A percentile compares a stretch with the other conserved stretches of the same genome.
These are phyloP conservation scores for Boletus fagicola DNA, from an alignment of 768 basidiomycete genomes.

Conservation along the genomic window DNA sequence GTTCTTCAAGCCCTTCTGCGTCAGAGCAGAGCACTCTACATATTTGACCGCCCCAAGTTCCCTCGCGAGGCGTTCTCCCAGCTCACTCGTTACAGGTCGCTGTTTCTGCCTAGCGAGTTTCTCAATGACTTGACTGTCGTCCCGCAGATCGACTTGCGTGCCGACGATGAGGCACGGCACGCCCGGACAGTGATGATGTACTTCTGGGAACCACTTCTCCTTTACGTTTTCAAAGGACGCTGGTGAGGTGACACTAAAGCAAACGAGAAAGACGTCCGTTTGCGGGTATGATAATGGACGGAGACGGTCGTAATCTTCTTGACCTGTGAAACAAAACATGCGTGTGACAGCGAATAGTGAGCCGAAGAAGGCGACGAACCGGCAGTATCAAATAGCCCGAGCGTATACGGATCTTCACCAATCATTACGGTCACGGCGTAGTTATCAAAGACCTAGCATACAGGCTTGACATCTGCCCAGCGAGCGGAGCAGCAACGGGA, in stretches of 20 bases:
- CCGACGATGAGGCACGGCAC: constrained; percentile 99
- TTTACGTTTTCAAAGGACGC: constrained; percentile 99
- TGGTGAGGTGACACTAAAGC: constrained; percentile 98
- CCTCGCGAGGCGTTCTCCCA: constrained; percentile 92
- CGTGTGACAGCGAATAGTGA: constrained; percentile 2
- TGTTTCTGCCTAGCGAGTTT: constrained; percentile 97
- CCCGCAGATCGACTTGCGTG: constrained; percentile 95
- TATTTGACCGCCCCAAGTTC: constrained; percentile 99
- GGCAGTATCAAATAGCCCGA: constrained; percentile 98
- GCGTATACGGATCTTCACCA: constrained; percentile 97
- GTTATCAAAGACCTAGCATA: constrained; percentile 84
- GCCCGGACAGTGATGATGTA: constrained; percentile 98
- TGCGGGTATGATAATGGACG: constrained; percentile 99
- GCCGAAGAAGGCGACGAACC: constrained; percentile 52
- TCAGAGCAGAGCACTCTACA: constrained; percentile 98
- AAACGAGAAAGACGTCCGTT: constrained; percentile 99
- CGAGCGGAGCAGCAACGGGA: neutral
- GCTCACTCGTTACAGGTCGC: constrained; percentile 81
- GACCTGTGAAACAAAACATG: constrained; percentile 52
- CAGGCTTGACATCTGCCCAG: constrained; percentile 17
- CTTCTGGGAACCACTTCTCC: constrained; percentile 99
- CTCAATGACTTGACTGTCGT: constrained; percentile 89
- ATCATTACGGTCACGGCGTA: constrained; percentile 99
- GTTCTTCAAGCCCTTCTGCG: constrained; percentile 99
- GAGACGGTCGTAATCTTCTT: constrained; percentile 99